Conservation (phyloP, 768 basidiomycete genomes). For the Chalciporus sphaerocephalus region DNA sequence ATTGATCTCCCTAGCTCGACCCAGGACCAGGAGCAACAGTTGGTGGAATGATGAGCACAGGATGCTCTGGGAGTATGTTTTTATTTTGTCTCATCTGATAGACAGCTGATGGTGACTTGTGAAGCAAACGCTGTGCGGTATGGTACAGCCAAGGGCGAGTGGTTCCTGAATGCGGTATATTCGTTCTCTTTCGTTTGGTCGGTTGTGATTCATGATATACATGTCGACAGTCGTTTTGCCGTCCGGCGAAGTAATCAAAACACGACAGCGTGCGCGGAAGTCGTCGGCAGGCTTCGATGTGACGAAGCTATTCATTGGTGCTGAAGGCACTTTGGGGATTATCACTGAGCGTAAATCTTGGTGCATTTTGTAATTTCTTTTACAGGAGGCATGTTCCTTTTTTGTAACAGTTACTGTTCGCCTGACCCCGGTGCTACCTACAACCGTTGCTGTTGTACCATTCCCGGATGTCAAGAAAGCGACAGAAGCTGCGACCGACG, state of each 20-base stretch:
- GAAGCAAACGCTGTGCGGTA: conserved; percentile 79
- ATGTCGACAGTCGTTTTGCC: conserved; percentile 82
- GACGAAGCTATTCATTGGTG: conserved; percentile 85
- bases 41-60: conserved; percentile 83
- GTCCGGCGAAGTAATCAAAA: conserved; percentile 87
- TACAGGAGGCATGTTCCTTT: too few species aligned
- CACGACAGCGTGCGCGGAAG: conserved; percentile 71
- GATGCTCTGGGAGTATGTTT: conserved; percentile 74
- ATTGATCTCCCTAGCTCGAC: conserved; percentile 48
- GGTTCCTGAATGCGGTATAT: conserved; percentile 81
- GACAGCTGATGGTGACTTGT: conserved; percentile 14
- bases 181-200: background rate
- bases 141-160: conserved; percentile 85
- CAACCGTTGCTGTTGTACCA: conserved; percentile 75
- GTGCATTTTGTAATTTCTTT: too few species aligned
- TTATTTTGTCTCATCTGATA: background rate
- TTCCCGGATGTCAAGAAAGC: conserved; percentile 76
- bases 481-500: conserved; percentile 67
- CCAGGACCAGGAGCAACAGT: conserved; percentile 78
- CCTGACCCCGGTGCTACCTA: conserved; percentile 76
- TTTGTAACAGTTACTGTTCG: conserved; percentile 82
- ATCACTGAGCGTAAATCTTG: too few species aligned
- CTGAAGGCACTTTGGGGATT: conserved; percentile 79
- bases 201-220: background rate
- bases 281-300: conserved; percentile 84